phyloP scores from a whole-genome alignment of 2,329 filamentous ascomycete genomes.

The Cladosporium sp. region DNA sequence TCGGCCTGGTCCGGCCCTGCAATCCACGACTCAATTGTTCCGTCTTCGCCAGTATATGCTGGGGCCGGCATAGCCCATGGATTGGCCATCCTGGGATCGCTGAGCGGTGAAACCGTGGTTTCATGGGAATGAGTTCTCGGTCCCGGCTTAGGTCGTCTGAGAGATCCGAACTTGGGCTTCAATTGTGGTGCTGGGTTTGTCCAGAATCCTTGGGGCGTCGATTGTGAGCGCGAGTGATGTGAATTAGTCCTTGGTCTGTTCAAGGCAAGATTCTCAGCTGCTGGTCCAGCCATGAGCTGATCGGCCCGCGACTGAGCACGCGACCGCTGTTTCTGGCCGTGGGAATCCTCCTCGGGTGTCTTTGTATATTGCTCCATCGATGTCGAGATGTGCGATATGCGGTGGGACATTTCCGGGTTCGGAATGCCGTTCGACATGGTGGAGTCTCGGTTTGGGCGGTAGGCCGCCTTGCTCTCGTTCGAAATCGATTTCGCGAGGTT shows the following conservation, averaged over 20 bases:
- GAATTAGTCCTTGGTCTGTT: slow-evolving; percentile 30
- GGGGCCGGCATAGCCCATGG: not conserved
- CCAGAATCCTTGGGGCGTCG: slow-evolving; percentile 27
- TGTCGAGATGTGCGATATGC: slow-evolving; percentile 2
- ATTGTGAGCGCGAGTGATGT: slow-evolving; percentile 27
- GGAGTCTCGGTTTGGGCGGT: slow-evolving; percentile 4
- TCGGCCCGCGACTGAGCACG: slow-evolving; percentile 33
- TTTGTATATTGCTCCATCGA: slow-evolving; percentile 24
- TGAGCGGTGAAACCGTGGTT: not conserved
- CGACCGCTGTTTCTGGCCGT: slow-evolving; percentile 18
- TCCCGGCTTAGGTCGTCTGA: slow-evolving; percentile 34
- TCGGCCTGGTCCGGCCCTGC: not conserved
- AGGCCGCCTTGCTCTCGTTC: slow-evolving; percentile 2
- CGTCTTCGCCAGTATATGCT: not conserved
- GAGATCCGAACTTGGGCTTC: slow-evolving; percentile 35
- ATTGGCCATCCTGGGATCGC: not conserved
- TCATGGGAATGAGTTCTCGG: slow-evolving; percentile 29
- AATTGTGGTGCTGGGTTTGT: slow-evolving; percentile 37
- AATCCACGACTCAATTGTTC: not conserved
- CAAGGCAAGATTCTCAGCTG: slow-evolving; percentile 18
- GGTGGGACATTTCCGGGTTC: slow-evolving; percentile 3
- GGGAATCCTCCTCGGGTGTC: slow-evolving; percentile 23
- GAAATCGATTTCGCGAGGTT: slow-evolving; percentile 2
- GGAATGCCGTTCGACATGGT: not conserved
- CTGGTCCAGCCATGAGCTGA: slow-evolving; percentile 31